Base-by-base conservation (phyloP, 2,329 filamentous ascomycete species). In the Lasiodiplodia theobromae region DNA sequence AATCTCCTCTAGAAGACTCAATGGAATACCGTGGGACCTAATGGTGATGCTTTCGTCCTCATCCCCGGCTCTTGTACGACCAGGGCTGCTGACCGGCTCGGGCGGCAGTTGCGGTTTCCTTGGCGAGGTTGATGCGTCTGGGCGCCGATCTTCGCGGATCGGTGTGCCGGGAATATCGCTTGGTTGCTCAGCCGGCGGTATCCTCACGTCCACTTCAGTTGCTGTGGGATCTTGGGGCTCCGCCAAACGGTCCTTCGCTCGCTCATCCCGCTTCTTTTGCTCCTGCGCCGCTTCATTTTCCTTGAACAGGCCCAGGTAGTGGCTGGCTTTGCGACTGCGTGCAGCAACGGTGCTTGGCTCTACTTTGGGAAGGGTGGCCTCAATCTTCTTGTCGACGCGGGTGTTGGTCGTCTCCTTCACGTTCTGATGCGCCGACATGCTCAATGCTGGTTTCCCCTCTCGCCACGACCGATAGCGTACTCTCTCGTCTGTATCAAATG, bases 291-390 rank as follows among this genome's bases (percentile, higher is more conserved):
- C 82, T 66, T 87, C 87, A 69, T 88, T 88, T 70, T 89, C 87
- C 73, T 88, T 88, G 79, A 90, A 91, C 6, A 91, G 79, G 14
- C 88, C 87, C 66, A 91, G 79, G 73, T 88, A 89, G 73, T 90
- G 88, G 74, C 87, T 89, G 52, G 88, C 87, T 77, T 91, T 91
- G 68, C 88, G 84, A 75, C 87, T 90, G 69, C 88, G 84, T 56
- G 86, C 85, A 72, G 87, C 83, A 31, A 83, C 80, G 34, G 81
- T 78, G 28, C 79, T 79, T 38, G 81, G 82, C 72, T 90, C 88
- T 4, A 83, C 80, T 71, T 87, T 87, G 51, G 87, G 82, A 68
- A 90, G 75, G 37, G 87, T 89, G 21, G 88, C 88, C 76, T 90
- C 87, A 70, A 91, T 89, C 53, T 87, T 86, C 76, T 87, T 88